Base-by-base conservation (phyloP, 2,329 filamentous ascomycete genomes). In the Onygenales sp. region DNA sequence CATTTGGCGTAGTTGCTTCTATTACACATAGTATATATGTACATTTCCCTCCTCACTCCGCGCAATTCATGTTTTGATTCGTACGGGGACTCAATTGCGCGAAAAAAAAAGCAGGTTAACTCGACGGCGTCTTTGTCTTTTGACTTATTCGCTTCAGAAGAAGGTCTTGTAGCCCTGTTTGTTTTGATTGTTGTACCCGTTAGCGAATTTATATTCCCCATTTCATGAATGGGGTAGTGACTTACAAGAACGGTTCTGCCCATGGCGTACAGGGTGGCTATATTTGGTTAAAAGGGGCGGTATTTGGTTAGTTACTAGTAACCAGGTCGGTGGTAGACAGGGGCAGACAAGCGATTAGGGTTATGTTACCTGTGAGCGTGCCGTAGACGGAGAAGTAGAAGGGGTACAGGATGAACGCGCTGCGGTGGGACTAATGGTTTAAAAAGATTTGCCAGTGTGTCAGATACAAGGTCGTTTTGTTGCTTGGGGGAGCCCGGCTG, bases 111-210 rank as follows among this genome's bases (percentile, higher is more conserved):
- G 21, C 4, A 27, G 4, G 21, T 27, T 1, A 1, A 27, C 21
- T 27, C 21, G 21, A 27, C 37, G 37, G 37, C 37, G 14, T 40
- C 37, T 40, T 40, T 14, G 37, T 27, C 21, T 27, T 27, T 34
- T 10, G 45, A 47, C 61, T 56, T 68, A 70, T 43, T 64, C 57
- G 57, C 68, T 65, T 57, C 64, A 65, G 60, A 69, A 80, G 77
- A 80, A 83, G 55, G 82, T 84, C 79, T 84, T 85, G 74, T 85
- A 76, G 66, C 82, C 82, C 79, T 75, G 48, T 65, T 58, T 8
- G 50, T 48, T 51, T 33, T 42, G 51, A 63, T 60, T 68, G 62
- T 49, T 49, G 57, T 54, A 36, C 49, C 47, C 9, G 31, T 27
- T 9, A 47, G 13, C 13, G 9, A 48, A 48, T 17, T 17, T n/a